A percentile compares a stretch with the other conserved stretches of the same genome.
These are phyloP conservation scores for Trichoderma gamsii DNA, from an alignment of 495 filamentous ascomycete species.

Conservation along the genomic window DNA sequence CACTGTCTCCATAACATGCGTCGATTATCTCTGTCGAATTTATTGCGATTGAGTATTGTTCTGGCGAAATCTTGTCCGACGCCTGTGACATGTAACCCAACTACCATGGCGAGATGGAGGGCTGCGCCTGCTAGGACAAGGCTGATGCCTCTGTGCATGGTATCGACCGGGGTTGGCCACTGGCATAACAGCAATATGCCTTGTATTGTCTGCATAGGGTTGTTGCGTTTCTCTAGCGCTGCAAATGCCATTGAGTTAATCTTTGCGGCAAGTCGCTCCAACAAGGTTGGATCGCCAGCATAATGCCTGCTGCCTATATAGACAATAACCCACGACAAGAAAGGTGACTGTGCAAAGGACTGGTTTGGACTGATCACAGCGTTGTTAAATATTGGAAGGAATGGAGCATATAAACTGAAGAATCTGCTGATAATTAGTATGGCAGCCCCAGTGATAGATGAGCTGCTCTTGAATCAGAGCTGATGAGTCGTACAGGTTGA, in stretches of 20 bases:
- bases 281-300: constrained; percentile 38
- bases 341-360: constrained; percentile 39
- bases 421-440: constrained; percentile 30
- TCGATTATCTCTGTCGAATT: constrained; percentile 34
- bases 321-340: constrained; percentile 47
- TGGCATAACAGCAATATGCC: constrained; percentile 42
- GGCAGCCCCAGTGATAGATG: neutral
- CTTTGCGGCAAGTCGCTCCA: constrained; percentile 33
- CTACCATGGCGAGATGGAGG: constrained; percentile 45
- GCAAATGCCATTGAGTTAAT: constrained; percentile 43
- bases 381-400: constrained; percentile 42
- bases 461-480: neutral
- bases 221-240: constrained; percentile 31
- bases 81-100: constrained; percentile 45
- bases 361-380: constrained; percentile 32
- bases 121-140: constrained; percentile 39
- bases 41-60: constrained; percentile 31
- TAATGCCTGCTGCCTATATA: constrained; percentile 30
- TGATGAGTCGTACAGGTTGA: constrained; percentile 12
- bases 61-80: constrained; percentile 42
- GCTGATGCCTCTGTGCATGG: constrained; percentile 35
- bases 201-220: constrained; percentile 44
- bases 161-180: constrained; percentile 46
- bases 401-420: constrained; percentile 40
- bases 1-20: constrained; percentile 42